Conservation (phyloP, 768 basidiomycete genomes). For the Daedaleopsis nitida region DNA sequence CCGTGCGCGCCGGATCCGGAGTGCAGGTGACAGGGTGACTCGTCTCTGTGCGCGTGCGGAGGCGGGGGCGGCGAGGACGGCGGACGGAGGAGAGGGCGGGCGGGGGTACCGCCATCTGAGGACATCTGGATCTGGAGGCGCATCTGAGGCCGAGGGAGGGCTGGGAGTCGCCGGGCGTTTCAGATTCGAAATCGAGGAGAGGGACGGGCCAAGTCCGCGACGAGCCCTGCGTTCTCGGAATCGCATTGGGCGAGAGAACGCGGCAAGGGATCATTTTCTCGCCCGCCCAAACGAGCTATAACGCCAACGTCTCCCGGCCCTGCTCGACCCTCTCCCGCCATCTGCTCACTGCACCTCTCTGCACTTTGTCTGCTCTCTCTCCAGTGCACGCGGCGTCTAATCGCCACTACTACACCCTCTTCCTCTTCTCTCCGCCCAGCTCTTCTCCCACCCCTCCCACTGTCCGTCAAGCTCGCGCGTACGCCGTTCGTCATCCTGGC, state of each 20-base stretch:
- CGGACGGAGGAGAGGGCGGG: too few relatives aligned
- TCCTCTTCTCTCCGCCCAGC: not conserved
- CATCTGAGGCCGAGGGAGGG: constrained; percentile 12
- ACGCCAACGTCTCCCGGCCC: constrained; percentile 3
- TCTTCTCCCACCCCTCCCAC: not conserved
- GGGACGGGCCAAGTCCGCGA: not conserved
- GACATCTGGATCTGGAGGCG: not conserved
- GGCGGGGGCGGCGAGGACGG: not conserved
- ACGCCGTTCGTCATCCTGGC: not conserved
- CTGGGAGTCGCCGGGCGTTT: constrained; percentile 29
- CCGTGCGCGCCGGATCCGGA: not conserved
- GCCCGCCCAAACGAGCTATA: constrained; percentile 1
- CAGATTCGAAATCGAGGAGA: constrained; percentile 20
- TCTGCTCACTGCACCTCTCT: constrained; percentile 2
- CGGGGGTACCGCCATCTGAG: not conserved
- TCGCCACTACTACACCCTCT: constrained; percentile 5
- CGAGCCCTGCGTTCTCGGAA: constrained; percentile 7
- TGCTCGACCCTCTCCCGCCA: too few relatives aligned
- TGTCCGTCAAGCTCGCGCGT: not conserved
- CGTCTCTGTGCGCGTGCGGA: too few relatives aligned
- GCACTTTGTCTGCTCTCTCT: not conserved
- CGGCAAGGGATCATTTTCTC: not conserved
- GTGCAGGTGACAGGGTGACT: too few relatives aligned
- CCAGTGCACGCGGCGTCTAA: constrained; percentile 7
- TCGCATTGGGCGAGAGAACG: not conserved